Base-by-base conservation (phyloP, 352 stramenopile species). In the Achlya hypogyna region DNA sequence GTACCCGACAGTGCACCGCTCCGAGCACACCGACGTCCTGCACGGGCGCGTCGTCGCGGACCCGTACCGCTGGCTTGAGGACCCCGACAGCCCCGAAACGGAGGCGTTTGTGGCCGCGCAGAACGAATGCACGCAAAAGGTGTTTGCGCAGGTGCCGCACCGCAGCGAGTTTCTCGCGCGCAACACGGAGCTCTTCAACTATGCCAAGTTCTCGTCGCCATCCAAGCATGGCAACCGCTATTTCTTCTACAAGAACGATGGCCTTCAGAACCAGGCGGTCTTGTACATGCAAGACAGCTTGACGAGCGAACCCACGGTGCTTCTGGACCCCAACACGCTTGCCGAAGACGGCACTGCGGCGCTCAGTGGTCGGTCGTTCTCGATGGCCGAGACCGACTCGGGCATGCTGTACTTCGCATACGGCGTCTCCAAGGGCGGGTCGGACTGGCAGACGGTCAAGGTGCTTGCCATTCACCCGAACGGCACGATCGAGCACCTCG, bases 361-460 rank as follows among this genome's bases (percentile, higher is more conserved):
- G 18, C 75, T 96, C 5, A 78, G 72, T 4, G 78, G 74, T 54
- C 74, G 72, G 62, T 75, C 78, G 16, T 94, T 95, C 70, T 89
- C 82, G 31, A 79, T 91, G 65, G 78, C 75, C 51, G 89, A 90
- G 69, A 51, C 73, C 0, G 64, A 75, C 22, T 82, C 89, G 40
- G 76, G 63, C 35, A 88, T 89, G 70, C 74, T 96, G 14, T 90
- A 78, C 69, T 89, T 92, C 54, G 87, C 87, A 14, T 84, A 96
- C 51, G 84, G 82, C 14, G 87, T 96, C 65, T 87, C 85, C 0
- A 75, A 82, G 34, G 78, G 87, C 20, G 88, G 88, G 27, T 93
- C 82, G 31, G 87, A 96, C 72, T 96, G 87, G 87, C 79, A 88
- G 74, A 93, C 83, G 22, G 89, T 96, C 60, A 86, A 93, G 53